phyloP scores from a whole-genome alignment of 345 rosid species.

The Pistacia integerrima region DNA sequence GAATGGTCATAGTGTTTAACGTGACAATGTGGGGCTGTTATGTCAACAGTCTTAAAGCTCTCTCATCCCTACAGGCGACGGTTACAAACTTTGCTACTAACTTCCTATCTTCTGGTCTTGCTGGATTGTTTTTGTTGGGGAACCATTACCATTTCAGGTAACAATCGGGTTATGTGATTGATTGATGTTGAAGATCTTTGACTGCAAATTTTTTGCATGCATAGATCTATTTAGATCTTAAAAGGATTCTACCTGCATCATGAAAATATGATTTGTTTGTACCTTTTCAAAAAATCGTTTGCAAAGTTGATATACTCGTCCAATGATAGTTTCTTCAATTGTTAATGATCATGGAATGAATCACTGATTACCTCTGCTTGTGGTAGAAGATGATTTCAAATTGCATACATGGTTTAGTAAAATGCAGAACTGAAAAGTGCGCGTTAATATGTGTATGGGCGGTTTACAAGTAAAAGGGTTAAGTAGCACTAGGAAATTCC shows the following conservation, averaged over 20 bases:
- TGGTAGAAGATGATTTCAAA: background rate
- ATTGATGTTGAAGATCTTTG: background rate
- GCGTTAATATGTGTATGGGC: background rate
- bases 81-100: slow-evolving; percentile 85
- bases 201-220: background rate
- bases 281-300: background rate
- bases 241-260: background rate
- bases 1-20: slow-evolving; percentile 64
- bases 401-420: background rate
- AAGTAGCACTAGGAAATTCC: background rate
- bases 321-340: background rate
- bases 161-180: background rate
- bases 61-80: slow-evolving; percentile 87
- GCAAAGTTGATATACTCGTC: background rate
- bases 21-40: slow-evolving; percentile 93
- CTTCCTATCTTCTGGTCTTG: slow-evolving; percentile 80
- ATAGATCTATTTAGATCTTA: background rate
- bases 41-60: slow-evolving; percentile 82
- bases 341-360: background rate
- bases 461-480: background rate
- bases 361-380: background rate
- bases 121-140: slow-evolving; percentile 79
- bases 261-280: background rate
- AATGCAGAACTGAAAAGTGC: background rate
- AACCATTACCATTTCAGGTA: slow-evolving; percentile 61